Base-by-base conservation (phyloP, 805 yeast species). In the Citeromyces matritensis region DNA sequence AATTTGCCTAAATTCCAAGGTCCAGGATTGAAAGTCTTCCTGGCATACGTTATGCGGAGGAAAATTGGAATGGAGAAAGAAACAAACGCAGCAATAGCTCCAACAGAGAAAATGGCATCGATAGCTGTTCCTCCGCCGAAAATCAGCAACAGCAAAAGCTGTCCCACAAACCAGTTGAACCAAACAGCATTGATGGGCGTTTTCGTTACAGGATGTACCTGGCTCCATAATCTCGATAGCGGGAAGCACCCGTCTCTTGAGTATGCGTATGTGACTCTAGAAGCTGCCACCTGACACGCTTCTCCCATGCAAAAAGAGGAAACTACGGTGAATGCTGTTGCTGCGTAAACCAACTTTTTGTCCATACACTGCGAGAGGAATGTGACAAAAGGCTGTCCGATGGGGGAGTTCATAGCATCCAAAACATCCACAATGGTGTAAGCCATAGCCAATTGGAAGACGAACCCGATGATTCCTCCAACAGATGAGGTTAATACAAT, bases 161-260 rank as follows among this genome's bases (percentile, higher is more conserved):
- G 68, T 23, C 78, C 78, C 30, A 73, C 40, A 23, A 63, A 39
- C 43, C 63, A 58, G 52, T 73, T 71, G 41, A 68, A 48, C 69
- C 76, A 64, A 17, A 71, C 76, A 1, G 82, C 80, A 44, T 69
- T 59, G 31, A 77, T 59, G 5, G 85, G 85, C 4, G 82, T 76
- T 38, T 59, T 54, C 24, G 81, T 72, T 28, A 34, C 29, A 29
- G 55, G 49, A 50, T 68, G 63, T 32, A 77, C 79, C 15, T 44
- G 42, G 38, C 61, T 55, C 69, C 69, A 67, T 36, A 41, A 42
- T 11, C 45, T 53, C 13, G 79, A 69, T 13, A 62, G 53, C 11
- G 84, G 84, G 52, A 75, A 69, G 41, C 75, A 60, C 9, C 73
- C 73, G 48, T 75, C 84, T 47, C 84, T 63, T 1, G 82, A 65